Base-by-base conservation (phyloP, 331 rosid species). In the Acacia pycnantha region DNA sequence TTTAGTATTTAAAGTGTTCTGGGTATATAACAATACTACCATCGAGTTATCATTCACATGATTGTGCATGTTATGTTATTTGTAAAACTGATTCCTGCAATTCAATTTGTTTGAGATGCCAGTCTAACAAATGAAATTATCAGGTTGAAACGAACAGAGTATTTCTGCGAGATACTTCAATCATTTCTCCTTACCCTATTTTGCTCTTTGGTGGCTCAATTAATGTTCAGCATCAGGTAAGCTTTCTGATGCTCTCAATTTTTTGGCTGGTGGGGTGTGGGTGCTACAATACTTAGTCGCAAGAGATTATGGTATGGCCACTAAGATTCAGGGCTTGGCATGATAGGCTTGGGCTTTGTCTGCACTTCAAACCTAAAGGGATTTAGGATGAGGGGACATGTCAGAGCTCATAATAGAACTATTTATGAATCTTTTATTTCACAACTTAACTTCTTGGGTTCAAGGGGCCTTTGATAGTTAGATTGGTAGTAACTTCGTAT, bases 151-250 rank as follows among this genome's bases (percentile, higher is more conserved):
- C 98, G 64, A 91, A 92, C 79, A 91, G 85, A 87, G 88, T 95
- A 21, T 95, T 90, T 83, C 83, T 95, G 65, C 91, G 98, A 50
- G 98, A 95, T 72, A 83, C 97, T 35, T 88, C 98, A 43, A 85
- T 95, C 67, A 86, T 95, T 77, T 93, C 99, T 77, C 97, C 98
- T n/a, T 93, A 93, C 88, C 87, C 99, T 44, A 91, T 95, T 85
- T 86, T 95, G 87, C 90, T 95, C 44, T 95, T 95, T 80, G 99
- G 99, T 68, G 98, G 99, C 62, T 87, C 94, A 85, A 93, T 95
- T 80, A 79, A 87, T 73, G 87, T 95, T 79, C 98, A 88, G 81
- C 99, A 95, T 90, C 98, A 95, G 95, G 98, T 94, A 88, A 54
- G 44, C 79, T 26, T 83, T 41, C 31, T 62, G 21, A 31, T 54